phyloP scores from a whole-genome alignment of 2,329 filamentous ascomycete genomes.

The Beauveria varroae region DNA sequence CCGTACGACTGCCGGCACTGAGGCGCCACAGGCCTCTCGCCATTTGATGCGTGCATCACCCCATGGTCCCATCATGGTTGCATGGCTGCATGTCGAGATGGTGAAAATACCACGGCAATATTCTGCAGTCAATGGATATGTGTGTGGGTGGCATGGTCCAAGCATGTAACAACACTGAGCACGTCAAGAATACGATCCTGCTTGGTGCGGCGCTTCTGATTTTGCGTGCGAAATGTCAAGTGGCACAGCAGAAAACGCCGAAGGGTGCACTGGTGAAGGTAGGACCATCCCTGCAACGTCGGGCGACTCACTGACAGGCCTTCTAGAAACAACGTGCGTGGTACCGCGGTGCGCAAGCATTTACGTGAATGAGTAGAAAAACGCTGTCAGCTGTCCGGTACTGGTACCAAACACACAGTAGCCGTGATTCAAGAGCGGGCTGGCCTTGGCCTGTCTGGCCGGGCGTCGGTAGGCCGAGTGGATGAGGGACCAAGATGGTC shows the following conservation, averaged over 20 bases:
- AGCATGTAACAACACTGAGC: neutral
- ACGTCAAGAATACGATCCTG: neutral
- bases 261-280: too few relatives aligned
- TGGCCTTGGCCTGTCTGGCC: too few relatives aligned
- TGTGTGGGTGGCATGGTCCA: neutral
- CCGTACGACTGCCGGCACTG: neutral
- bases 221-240: neutral
- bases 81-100: slow-evolving; percentile 2
- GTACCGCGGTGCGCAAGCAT: neutral
- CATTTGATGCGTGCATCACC: slow-evolving; percentile 1
- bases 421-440: too few relatives aligned
- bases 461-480: too few relatives aligned
- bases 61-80: neutral
- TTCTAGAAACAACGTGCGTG: neutral
- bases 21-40: neutral
- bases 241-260: neutral
- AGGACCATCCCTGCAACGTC: neutral
- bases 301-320: neutral
- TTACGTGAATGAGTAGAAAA: neutral
- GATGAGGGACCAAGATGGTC: too few relatives aligned
- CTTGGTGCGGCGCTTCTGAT: neutral
- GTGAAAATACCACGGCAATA: slow-evolving; percentile 8
- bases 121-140: neutral
- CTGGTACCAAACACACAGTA: too few relatives aligned
- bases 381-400: too few relatives aligned